Conservation (phyloP, 768 basidiomycete species). For the Trametes punicea region DNA sequence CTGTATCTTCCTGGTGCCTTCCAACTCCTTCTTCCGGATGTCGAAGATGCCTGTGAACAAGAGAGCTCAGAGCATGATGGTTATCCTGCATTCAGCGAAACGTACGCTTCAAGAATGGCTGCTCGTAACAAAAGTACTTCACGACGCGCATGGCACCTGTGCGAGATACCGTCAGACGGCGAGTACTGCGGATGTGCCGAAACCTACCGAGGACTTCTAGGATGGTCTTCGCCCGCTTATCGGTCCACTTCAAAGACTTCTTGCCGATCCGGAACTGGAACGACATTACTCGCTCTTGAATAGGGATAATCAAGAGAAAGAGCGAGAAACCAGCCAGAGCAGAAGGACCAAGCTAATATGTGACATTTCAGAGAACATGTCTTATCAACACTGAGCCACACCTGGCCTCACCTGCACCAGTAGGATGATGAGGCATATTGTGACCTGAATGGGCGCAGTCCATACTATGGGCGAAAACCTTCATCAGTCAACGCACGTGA, state of each 20-base stretch:
- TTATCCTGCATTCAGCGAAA: neutral
- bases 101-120: slow-evolving; percentile 61
- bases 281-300: slow-evolving; percentile 64
- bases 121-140: slow-evolving; percentile 74
- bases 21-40: slow-evolving; percentile 52
- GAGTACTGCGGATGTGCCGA: neutral
- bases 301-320: slow-evolving; percentile 57
- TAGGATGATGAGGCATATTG: slow-evolving; percentile 57
- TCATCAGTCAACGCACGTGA: no score
- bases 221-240: slow-evolving; percentile 59
- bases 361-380: neutral
- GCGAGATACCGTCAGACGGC: neutral
- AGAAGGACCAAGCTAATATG: slow-evolving; percentile 57
- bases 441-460: slow-evolving; percentile 68
- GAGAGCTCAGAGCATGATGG: neutral
- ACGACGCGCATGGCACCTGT: slow-evolving; percentile 66
- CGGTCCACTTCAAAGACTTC: slow-evolving; percentile 58
- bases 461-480: slow-evolving; percentile 38
- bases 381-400: neutral
- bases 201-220: slow-evolving; percentile 56
- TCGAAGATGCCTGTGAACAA: slow-evolving; percentile 45
- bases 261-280: slow-evolving; percentile 52
- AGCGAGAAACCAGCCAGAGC: slow-evolving; percentile 69
- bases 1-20: slow-evolving; percentile 53
- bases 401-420: slow-evolving; percentile 45